Evolutionary conservation across 495 filamentous ascomycete genomes (phyloP), one percentile per base, ranked within the genome.

Genomic region (Poronia punctata): DNA sequence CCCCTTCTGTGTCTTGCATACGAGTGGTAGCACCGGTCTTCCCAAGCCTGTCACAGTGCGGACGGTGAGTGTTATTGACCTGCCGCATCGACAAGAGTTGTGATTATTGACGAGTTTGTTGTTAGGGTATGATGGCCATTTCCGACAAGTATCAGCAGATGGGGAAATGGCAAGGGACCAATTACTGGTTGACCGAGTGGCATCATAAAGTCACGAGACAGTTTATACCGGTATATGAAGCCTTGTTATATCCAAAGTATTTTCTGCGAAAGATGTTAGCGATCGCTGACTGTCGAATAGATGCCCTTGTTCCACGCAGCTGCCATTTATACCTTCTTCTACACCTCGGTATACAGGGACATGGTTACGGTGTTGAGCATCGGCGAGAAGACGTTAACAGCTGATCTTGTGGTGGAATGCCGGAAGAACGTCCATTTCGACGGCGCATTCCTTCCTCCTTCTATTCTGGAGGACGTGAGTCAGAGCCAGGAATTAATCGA

Each of bases 21-120:
- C 75, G 11, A 75, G 70, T 9, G 76, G 76, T 7, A 71, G 69
- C 20, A 76, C 76, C 3, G 75, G 65, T 1, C 35, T 63, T 5
- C 65, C 74, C 0, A 78, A 76, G 48, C 68, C 68, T 1, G 58
- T 79, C 3, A 50, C n/a, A n/a, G n/a, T n/a, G n/a, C n/a, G n/a
- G n/a, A n/a, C n/a, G n/a, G n/a, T n/a, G n/a, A n/a, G n/a, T n/a
- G n/a, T n/a, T n/a, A n/a, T n/a, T n/a, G n/a, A n/a, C n/a, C n/a
- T n/a, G n/a, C n/a, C n/a, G n/a, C n/a, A n/a, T n/a, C n/a, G n/a
- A n/a, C n/a, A n/a, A n/a, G n/a, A n/a, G n/a, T n/a, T n/a, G n/a
- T n/a, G n/a, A n/a, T n/a, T n/a, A n/a, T n/a, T n/a, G n/a, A n/a
- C n/a, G n/a, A n/a, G n/a, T n/a, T n/a, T n/a, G n/a, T n/a, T n/a